These are phyloP conservation scores for Pseudocercospora fijiensis DNA, from an alignment of 2,329 filamentous ascomycete species.

Conservation along the genomic window DNA sequence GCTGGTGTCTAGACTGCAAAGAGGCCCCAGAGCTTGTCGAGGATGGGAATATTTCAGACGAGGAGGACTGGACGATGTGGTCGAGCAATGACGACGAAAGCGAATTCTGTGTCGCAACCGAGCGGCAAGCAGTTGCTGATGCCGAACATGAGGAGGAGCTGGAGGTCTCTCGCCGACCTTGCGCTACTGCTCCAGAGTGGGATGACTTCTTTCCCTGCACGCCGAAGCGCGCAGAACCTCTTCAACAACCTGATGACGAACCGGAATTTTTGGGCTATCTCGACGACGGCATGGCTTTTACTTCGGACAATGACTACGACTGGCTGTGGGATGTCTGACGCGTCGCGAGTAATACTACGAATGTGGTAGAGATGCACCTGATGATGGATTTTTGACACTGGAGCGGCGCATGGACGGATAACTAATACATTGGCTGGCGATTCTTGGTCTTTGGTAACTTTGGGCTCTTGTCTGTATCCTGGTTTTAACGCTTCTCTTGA, in stretches of 20 bases:
- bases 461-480: constrained; percentile 1
- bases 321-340: constrained; percentile 10
- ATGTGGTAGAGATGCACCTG: background rate
- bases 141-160: constrained; percentile 11
- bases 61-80: constrained; percentile 30
- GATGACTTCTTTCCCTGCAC: constrained; percentile 14
- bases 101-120: background rate
- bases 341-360: background rate
- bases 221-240: background rate
- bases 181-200: constrained; percentile 9
- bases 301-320: constrained; percentile 14
- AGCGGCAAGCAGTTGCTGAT: constrained; percentile 1
- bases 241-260: constrained; percentile 5
- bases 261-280: constrained; percentile 15
- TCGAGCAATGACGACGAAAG: constrained; percentile 18
- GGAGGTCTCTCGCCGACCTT: background rate
- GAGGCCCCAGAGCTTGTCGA: constrained; percentile 26
- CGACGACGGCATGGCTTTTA: constrained; percentile 19
- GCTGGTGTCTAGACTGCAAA: constrained; percentile 32
- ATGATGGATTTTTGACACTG: too few relatives aligned
- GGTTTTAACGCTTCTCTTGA: background rate
- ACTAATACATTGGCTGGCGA: background rate
- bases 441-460: background rate
- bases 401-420: background rate
- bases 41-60: constrained; percentile 16